Evolutionary conservation across 2,329 filamentous ascomycete species (phyloP).

Genomic region (Periglandula ipomoeae): DNA sequence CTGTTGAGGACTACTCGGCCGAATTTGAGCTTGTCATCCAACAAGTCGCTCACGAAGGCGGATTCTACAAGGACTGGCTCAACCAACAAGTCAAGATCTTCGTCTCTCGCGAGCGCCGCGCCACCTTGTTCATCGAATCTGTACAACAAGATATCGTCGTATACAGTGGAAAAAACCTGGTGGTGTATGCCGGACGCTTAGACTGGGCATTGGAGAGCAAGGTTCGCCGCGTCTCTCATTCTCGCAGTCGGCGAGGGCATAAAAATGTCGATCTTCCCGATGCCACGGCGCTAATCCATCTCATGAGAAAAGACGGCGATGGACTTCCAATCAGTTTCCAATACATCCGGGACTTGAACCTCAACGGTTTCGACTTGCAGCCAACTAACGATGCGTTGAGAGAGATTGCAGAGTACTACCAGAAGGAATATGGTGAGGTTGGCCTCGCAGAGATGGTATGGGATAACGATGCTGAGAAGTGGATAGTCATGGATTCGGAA

Average conservation of each 20-base stretch:
- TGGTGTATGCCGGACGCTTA: conserved; percentile 15
- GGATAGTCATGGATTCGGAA: neutral
- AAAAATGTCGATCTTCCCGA: conserved; percentile 11
- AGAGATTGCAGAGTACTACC: conserved; percentile 10
- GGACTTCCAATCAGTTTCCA: conserved; percentile 10
- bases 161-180: conserved; percentile 14
- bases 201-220: conserved; percentile 19
- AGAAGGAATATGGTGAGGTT: conserved; percentile 7
- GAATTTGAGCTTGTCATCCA: conserved; percentile 12
- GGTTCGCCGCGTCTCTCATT: conserved; percentile 15
- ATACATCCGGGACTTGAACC: conserved; percentile 10
- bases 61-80: conserved; percentile 13
- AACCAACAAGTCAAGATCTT: conserved; percentile 16
- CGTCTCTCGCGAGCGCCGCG: conserved; percentile 10
- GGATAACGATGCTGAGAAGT: neutral
- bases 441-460: conserved; percentile 8
- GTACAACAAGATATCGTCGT: conserved; percentile 15
- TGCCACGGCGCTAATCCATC: conserved; percentile 11
- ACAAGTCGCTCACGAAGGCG: conserved; percentile 6
- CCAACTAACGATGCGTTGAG: conserved; percentile 8
- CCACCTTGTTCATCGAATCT: conserved; percentile 15
- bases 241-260: neutral
- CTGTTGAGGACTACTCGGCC: conserved; percentile 12
- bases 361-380: conserved; percentile 10
- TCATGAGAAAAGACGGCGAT: conserved; percentile 2